A percentile compares a stretch with the other conserved stretches of the same genome.
phyloP scores from a whole-genome alignment of 75 land plant genomes.

The Pinus taeda region DNA sequence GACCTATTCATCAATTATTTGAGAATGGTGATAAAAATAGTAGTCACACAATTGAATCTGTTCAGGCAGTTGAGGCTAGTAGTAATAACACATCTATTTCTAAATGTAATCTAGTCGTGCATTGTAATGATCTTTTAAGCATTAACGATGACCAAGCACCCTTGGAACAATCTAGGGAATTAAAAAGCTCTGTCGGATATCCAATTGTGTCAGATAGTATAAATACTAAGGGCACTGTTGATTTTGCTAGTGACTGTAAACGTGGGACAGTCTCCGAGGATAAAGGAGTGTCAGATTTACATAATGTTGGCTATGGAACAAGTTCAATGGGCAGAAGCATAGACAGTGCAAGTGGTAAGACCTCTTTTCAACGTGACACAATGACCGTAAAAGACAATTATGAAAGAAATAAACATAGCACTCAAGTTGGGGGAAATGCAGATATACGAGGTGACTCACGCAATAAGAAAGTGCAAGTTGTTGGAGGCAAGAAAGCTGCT shows the following conservation, averaged over 20 bases:
- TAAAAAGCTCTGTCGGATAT: too few relatives aligned
- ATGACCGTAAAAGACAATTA: neutral
- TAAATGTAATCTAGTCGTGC: neutral
- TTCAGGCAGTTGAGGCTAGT: neutral
- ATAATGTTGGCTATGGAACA: neutral
- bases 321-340: neutral
- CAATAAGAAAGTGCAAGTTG: slow-evolving; percentile 15
- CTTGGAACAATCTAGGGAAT: neutral
- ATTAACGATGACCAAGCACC: neutral
- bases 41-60: neutral
- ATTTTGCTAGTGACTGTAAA: neutral
- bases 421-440: slow-evolving; percentile 12
- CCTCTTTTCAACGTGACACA: neutral
- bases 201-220: neutral
- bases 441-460: slow-evolving; percentile 1
- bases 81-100: neutral
- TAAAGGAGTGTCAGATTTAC: slow-evolving; percentile 1
- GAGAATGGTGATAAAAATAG: neutral
- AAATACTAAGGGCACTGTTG: neutral
- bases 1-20: neutral
- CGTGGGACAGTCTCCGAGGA: neutral
- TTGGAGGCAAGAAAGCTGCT: slow-evolving; percentile 8
- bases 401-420: neutral
- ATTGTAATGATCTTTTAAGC: too few relatives aligned
- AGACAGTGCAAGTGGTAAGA: neutral